Evolutionary conservation across 78 protist species (phyloP).

Genomic region (Dictyostelium brefeldianum): DNA sequence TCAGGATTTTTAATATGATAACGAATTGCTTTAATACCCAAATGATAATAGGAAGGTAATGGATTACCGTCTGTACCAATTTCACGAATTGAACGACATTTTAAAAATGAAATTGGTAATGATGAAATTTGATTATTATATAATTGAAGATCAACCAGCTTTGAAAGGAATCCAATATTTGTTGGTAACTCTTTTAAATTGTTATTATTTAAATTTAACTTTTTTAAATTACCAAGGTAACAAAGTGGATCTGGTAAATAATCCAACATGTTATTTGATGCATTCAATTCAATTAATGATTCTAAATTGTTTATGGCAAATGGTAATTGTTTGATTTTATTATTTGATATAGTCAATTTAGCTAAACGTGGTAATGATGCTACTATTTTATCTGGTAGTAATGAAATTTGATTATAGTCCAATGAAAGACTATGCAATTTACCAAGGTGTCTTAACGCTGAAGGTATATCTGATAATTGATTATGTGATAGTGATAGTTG

Average conservation of each 20-base stretch:
- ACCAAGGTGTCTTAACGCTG: background rate
- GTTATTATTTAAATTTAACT: slow-evolving; percentile 56
- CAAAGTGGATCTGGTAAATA: slow-evolving; percentile 56
- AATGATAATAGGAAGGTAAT: slow-evolving; percentile 57
- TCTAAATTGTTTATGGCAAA: slow-evolving; percentile 16
- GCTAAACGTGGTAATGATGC: slow-evolving; percentile 38
- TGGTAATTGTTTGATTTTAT: slow-evolving; percentile 25
- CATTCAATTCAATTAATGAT: slow-evolving; percentile 60
- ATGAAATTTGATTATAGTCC: slow-evolving; percentile 41
- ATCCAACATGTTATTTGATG: slow-evolving; percentile 36
- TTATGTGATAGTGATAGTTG: slow-evolving; percentile 28
- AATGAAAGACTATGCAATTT: slow-evolving; percentile 62
- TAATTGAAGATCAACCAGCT: slow-evolving; percentile 48
- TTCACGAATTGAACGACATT: slow-evolving; percentile 56
- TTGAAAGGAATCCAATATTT: slow-evolving; percentile 50
- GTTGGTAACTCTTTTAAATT: slow-evolving; percentile 34
- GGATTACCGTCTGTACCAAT: slow-evolving; percentile 75
- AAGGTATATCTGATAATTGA: slow-evolving; percentile 10
- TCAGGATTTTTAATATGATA: slow-evolving; percentile 66
- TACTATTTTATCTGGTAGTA: background rate
- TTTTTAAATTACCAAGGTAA: slow-evolving; percentile 22
- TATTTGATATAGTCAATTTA: slow-evolving; percentile 48
- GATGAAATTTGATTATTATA: slow-evolving; percentile 59
- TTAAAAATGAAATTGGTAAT: slow-evolving; percentile 54
- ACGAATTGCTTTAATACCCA: slow-evolving; percentile 67